Base-by-base conservation (phyloP, 768 basidiomycete genomes). In the Suillus decipiens region DNA sequence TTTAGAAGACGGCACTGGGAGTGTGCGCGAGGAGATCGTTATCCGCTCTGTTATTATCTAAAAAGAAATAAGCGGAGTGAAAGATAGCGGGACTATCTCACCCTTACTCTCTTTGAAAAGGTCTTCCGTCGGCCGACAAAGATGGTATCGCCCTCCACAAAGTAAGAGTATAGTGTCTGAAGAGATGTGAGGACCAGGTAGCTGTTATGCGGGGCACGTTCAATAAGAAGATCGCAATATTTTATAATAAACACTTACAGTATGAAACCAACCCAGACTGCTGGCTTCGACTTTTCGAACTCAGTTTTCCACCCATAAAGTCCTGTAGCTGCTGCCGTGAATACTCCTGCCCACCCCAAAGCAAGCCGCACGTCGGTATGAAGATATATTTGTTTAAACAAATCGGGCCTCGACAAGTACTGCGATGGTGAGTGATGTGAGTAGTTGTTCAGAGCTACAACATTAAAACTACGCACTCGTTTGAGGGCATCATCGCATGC, bases 11-110 rank as follows among this genome's bases (percentile, higher is more conserved):
- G 78, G 78, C 31, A 82, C 81, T 37, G 92, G 88, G 17, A 79
- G 68, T 4, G 92, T 90, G 36, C 80, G 81, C 5, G 94, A 90
- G 24, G 86, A 82, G 61, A 96, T 82, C 34, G 88, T 91, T 76
- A 98, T 85, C 66, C 89, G 87, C 73, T 98, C 95, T 3, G 93
- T 94, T 54, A 96, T 89, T 71, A 97, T 96, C 90, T 96, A 74
- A 8, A 31, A 45, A 63, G 51, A 41, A 64, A 28, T 37, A 51
- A 63, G 60, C 53, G 45, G 58, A 12, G 42, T 15, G 37, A 58
- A 33, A 56, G 31, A 63, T 17, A 28, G 19, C 48, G 33, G 15
- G 31, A 54, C 28, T 15, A n/a, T 3, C 8, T 53, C 42, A 57
- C 24, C 79, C 88, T 63, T 67, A 93, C 92, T 63, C 93, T 84